A percentile compares a stretch with the other conserved stretches of the same genome.
Conservation (phyloP, 129 eudicot species). For the Centella asiatica region DNA sequence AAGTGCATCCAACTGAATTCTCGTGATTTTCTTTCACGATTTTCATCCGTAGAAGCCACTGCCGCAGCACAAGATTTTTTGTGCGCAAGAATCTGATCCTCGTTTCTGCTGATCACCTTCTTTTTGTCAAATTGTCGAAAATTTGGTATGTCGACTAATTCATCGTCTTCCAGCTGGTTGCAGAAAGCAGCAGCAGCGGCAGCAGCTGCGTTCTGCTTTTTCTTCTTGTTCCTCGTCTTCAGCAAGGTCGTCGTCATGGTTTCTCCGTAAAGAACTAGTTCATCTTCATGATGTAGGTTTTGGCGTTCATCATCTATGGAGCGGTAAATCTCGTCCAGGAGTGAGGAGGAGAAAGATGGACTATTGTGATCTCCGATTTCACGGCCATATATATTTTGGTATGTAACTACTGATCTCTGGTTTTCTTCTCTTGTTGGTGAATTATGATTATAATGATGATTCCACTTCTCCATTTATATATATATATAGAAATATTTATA, state of each 20-base stretch:
- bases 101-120: neutral
- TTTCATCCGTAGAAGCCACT: neutral
- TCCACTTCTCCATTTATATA: too few species aligned
- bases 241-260: neutral
- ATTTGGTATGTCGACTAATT: neutral
- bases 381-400: neutral
- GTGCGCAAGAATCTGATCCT: neutral
- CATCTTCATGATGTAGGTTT: neutral
- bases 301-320: neutral
- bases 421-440: neutral
- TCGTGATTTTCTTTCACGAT: neutral
- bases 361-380: neutral
- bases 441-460: too few species aligned
- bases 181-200: too few species aligned
- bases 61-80: too few species aligned
- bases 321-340: slow-evolving; percentile 9
- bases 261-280: neutral
- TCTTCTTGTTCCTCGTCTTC: too few species aligned
- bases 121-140: neutral
- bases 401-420: too few species aligned
- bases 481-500: too few species aligned
- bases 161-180: too few species aligned
- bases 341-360: slow-evolving; percentile 3
- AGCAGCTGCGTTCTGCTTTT: neutral
- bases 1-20: neutral